Evolutionary conservation across 2,329 filamentous ascomycete species (phyloP), one percentile per base, ranked within the genome.

Genomic region (Hypoxylon sp.): DNA sequence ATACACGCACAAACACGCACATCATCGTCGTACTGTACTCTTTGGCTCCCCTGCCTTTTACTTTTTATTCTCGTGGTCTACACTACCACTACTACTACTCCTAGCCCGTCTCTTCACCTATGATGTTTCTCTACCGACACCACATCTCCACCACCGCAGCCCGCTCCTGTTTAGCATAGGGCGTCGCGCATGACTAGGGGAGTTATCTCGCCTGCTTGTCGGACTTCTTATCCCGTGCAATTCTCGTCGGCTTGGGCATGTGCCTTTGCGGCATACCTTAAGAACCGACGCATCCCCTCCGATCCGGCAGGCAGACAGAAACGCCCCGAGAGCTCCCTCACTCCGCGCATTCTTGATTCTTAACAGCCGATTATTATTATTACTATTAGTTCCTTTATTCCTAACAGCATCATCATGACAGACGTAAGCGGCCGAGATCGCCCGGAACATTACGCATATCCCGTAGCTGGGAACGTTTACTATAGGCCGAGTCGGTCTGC

Each of bases 331-430:
- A 36, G 26, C 26, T 64, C 48, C 38, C 50, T 55, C 22, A 14
- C 28, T 61, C 44, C 52, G 33, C 55, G 59, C 62, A 66, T 46
- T 54, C 56, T 40, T 58, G 32, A 66, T 46, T 54, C 56, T 40
- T 58, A 36, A 32, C 38, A 51, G 36, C 33, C 48, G 42, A 65
- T 26, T 57, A 59, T 60, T 38, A n/a, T n/a, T n/a, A n/a, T n/a
- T n/a, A n/a, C n/a, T 58, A n/a, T 66, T 64, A 64, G 44, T 54
- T 38, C 20, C 33, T 52, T 48, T 32, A 69, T 57, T 51, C 69
- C 73, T 75, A 75, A 76, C 69, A 57, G 38, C 53, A 66, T 61
- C 66, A 70, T 56, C 67, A 77, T 77, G 75, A 65, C 71, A 74
- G 72, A 69, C 61, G 42, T 56, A 57, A 70, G 61, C 54, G 68